Evolutionary conservation across 768 basidiomycete genomes (phyloP).

Genomic region (Filobasidium floriforme): DNA sequence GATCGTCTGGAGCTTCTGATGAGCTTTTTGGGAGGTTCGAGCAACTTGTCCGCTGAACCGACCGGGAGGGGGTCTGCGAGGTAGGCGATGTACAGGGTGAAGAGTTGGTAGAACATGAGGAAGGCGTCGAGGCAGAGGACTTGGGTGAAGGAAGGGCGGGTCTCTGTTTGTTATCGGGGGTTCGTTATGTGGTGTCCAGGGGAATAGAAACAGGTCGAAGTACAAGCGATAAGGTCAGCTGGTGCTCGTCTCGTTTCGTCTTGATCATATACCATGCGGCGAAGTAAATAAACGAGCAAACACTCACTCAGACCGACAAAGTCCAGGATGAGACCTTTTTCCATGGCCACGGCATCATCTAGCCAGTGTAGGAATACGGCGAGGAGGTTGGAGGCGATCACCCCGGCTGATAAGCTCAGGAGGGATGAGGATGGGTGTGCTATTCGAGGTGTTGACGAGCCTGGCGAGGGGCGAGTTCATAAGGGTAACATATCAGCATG

Average conservation of each 20-base stretch:
- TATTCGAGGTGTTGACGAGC: conserved; percentile 2
- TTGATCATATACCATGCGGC: background rate
- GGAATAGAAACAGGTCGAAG: too few species aligned
- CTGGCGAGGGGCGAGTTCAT: background rate
- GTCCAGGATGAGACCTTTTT: conserved; percentile 4
- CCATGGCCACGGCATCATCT: conserved; percentile 1
- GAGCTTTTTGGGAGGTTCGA: background rate
- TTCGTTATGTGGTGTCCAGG: background rate
- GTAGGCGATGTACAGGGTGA: conserved; percentile 8
- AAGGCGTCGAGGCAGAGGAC: background rate
- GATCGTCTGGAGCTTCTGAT: background rate
- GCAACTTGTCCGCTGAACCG: background rate
- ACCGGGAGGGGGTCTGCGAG: background rate
- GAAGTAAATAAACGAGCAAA: background rate
- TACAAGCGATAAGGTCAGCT: too few species aligned
- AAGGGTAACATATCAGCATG: background rate
- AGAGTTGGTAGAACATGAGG: background rate
- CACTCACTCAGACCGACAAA: conserved; percentile 2
- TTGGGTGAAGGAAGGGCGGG: background rate
- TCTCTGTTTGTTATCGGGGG: background rate
- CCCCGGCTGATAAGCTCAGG: background rate
- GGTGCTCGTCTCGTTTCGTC: too few species aligned
- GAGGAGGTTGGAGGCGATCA: background rate
- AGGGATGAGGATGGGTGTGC: conserved; percentile 4
- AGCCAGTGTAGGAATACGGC: conserved; percentile 2